Evolutionary conservation across 805 yeast species (phyloP).

Genomic region (Saccharomyces paradoxus): DNA sequence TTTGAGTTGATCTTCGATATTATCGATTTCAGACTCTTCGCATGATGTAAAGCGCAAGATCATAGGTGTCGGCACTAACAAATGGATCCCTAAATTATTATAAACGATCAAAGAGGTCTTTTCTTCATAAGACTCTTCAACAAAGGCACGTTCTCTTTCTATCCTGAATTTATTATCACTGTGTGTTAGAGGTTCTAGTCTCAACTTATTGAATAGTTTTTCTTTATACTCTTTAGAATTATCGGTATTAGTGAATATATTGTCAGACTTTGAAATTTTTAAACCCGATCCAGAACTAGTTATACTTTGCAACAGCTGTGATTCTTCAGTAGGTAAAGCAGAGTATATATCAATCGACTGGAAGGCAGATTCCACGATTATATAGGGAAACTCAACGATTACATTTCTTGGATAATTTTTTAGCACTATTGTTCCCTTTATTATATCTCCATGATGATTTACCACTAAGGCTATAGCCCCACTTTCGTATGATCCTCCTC

Average conservation of each 20-base stretch:
- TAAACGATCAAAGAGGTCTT: slow-evolving; percentile 13
- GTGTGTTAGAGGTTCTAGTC: slow-evolving; percentile 15
- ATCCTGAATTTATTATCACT: slow-evolving; percentile 15
- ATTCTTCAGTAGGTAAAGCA: slow-evolving; percentile 1
- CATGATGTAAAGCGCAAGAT: slow-evolving; percentile 18
- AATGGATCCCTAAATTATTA: slow-evolving; percentile 14
- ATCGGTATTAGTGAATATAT: slow-evolving; percentile 8
- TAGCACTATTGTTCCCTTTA: slow-evolving; percentile 24
- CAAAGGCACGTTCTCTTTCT: slow-evolving; percentile 19
- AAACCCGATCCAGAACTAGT: neutral
- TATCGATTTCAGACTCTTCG: slow-evolving; percentile 14
- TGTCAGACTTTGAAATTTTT: slow-evolving; percentile 10
- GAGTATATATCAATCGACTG: slow-evolving; percentile 1
- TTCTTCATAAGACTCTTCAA: slow-evolving; percentile 14
- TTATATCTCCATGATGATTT: slow-evolving; percentile 26
- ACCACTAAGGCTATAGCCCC: slow-evolving; percentile 28
- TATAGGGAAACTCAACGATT: slow-evolving; percentile 18
- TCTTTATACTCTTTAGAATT: slow-evolving; percentile 5
- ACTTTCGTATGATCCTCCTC: slow-evolving; percentile 21
- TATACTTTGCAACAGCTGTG: slow-evolving; percentile 11
- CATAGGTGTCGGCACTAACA: slow-evolving; percentile 13
- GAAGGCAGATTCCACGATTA: slow-evolving; percentile 15
- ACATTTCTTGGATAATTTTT: slow-evolving; percentile 22
- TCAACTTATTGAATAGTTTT: slow-evolving; percentile 17
- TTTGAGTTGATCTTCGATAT: slow-evolving; percentile 13